These are phyloP conservation scores for Pythium monospermum DNA, from an alignment of 352 stramenopile species.

Conservation along the genomic window DNA sequence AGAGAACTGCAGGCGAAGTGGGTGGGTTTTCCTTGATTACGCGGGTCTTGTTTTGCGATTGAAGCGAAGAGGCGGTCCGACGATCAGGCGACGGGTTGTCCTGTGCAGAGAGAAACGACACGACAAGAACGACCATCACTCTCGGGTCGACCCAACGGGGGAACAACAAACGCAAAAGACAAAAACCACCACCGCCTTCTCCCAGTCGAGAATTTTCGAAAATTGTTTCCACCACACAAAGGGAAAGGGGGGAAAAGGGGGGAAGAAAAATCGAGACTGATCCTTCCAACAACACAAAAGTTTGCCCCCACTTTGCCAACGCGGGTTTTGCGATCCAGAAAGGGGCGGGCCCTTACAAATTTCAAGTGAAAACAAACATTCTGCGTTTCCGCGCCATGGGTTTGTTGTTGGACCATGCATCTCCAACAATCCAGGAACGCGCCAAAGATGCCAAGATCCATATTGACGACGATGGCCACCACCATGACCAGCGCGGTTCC, in stretches of 20 bases:
- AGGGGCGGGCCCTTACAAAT: constrained; percentile 29
- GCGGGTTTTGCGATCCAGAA: background rate
- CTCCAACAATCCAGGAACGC: constrained; percentile 15
- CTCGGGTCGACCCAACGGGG: constrained; percentile 2
- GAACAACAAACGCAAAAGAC: constrained; percentile 4
- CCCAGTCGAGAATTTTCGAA: constrained; percentile 29
- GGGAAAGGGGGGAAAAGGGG: background rate
- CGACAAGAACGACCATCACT: constrained; percentile 12
- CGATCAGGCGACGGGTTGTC: background rate
- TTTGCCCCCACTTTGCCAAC: constrained; percentile 19
- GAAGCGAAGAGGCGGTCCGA: constrained; percentile 6
- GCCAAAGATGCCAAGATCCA: constrained; percentile 20
- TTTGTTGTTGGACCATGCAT: constrained; percentile 29
- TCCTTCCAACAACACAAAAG: constrained; percentile 22
- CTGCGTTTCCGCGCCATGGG: constrained; percentile 30
- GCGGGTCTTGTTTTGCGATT: too few relatives aligned
- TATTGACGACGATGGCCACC: background rate
- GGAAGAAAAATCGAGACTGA: constrained; percentile 6
- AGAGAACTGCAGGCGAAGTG: too few relatives aligned
- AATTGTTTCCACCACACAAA: constrained; percentile 22
- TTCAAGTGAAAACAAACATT: constrained; percentile 46
- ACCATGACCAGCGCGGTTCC: background rate
- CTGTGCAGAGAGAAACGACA: constrained; percentile 8
- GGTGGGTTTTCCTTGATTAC: too few relatives aligned
- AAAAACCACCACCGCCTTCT: constrained; percentile 10